Conservation (phyloP, 2,329 filamentous ascomycete species). For the Fonsecaea monophora region DNA sequence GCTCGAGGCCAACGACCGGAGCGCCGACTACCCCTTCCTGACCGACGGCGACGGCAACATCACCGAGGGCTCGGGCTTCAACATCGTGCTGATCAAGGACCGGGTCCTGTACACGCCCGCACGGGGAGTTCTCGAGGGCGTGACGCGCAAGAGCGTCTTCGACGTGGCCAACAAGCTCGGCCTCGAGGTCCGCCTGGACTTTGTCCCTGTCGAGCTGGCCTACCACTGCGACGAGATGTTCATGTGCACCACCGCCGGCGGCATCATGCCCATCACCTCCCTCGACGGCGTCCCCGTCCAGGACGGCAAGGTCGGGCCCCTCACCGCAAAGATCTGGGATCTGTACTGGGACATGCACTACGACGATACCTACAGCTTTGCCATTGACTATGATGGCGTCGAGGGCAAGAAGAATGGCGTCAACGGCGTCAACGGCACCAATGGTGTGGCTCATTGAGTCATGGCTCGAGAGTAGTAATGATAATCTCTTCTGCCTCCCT, state of each 20-base stretch:
- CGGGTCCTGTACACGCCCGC: conserved; percentile 55
- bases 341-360: conserved; percentile 59
- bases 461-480: too few species aligned
- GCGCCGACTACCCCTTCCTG: conserved; percentile 57
- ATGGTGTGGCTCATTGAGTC: not conserved
- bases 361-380: conserved; percentile 48
- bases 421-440: not conserved
- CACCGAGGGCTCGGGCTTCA: conserved; percentile 60
- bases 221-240: conserved; percentile 59
- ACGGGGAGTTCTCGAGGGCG: conserved; percentile 57
- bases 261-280: conserved; percentile 60
- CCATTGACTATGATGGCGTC: conserved; percentile 31
- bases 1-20: conserved; percentile 57
- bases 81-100: conserved; percentile 57
- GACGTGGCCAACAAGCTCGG: conserved; percentile 49
- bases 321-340: conserved; percentile 60
- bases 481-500: too few species aligned
- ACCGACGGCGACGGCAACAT: conserved; percentile 59
- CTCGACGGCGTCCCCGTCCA: conserved; percentile 54
- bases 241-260: conserved; percentile 62
- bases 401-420: conserved; percentile 12
- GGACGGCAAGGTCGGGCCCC: conserved; percentile 53
- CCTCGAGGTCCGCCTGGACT: conserved; percentile 49
- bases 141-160: conserved; percentile 59
- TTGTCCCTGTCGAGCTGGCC: conserved; percentile 51